Evolutionary conservation across 768 basidiomycete species (phyloP).

Genomic region (Kwoniella sp.): DNA sequence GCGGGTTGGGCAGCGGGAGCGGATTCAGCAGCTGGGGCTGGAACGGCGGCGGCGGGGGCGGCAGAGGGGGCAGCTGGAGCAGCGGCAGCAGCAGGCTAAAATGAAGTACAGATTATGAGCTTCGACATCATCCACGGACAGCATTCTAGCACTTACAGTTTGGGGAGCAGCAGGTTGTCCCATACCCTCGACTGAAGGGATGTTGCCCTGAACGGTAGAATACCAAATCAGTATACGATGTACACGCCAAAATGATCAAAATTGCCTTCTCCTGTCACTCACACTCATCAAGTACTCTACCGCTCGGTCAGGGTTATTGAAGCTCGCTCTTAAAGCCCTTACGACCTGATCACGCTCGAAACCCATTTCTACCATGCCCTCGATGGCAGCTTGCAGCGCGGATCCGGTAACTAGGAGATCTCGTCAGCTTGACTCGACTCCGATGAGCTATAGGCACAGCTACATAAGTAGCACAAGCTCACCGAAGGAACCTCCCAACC

Average conservation of each 20-base stretch:
- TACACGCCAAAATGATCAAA: background rate
- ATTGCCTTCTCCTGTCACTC: conserved; percentile 48
- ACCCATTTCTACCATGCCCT: conserved; percentile 91
- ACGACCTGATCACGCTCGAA: conserved; percentile 81
- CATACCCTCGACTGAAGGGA: conserved; percentile 34
- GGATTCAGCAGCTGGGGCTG: conserved; percentile 52
- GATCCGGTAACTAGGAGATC: conserved; percentile 65
- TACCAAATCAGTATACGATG: too few species aligned
- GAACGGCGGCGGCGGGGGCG: conserved; percentile 57
- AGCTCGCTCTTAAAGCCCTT: conserved; percentile 85
- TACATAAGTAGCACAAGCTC: conserved; percentile 2
- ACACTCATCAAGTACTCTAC: conserved; percentile 98
- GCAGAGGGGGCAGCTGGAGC: conserved; percentile 55
- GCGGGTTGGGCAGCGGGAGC: conserved; percentile 55
- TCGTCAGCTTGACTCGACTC: background rate
- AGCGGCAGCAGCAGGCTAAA: conserved; percentile 60
- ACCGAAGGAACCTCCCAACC: conserved; percentile 44
- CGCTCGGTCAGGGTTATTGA: conserved; percentile 95
- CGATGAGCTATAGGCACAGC: background rate
- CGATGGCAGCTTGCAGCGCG: conserved; percentile 73
- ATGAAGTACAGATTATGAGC: conserved; percentile 19
- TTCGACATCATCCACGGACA: conserved; percentile 38
- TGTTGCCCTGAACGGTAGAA: conserved; percentile 31
- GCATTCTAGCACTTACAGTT: conserved; percentile 26
- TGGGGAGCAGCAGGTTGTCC: conserved; percentile 20